Base-by-base conservation (phyloP, 2,329 filamentous ascomycete species). In the Clonostachys rhizophaga region DNA sequence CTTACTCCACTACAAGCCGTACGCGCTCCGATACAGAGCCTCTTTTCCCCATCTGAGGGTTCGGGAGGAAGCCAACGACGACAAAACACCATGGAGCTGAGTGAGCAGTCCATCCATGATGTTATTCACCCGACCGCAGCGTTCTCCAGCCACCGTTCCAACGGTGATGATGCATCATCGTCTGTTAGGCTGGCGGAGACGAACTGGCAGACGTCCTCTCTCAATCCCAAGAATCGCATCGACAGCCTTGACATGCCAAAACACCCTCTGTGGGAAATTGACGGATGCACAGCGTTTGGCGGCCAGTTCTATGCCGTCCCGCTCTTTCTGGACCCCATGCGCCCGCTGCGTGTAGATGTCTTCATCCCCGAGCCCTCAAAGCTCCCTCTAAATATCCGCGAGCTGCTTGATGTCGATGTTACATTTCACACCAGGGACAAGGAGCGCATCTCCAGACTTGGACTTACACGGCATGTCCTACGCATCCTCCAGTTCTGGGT, bases 211-310 rank as follows among this genome's bases (percentile, higher is more conserved):
- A 50, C 58, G 4, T 83, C 79, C 6, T 61, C 67, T 39, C 65
- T 83, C 40, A 84, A 84, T 51, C 80, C 79, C 8, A 81, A 79
- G 58, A 83, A 82, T 55, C 71, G 79, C 49, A 76, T 83, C 56
- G 71, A 83, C 57, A 80, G 76, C 51, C 70, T 84, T 14, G 70
- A 68, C 4, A 60, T 66, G 8, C 69, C 70, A 3, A 44, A 54
- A 13, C 54, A 62, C 1, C 70, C 78, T 3, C 59, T 77, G 8
- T 84, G 80, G 79, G 71, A 76, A 34, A 74, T 84, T 43, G 79
- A 84, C 52, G 79, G 80, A 43, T 78, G 73, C 54, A 75, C 76
- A 18, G 75, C 71, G 16, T 68, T 78, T 47, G 80, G 79, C 5
- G 81, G 75, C 11, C 79, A 82, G 57, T 79, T 75, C 55, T 83